Evolutionary conservation across 2,329 filamentous ascomycete species (phyloP).

Genomic region (Nothomitra cinnamomea): DNA sequence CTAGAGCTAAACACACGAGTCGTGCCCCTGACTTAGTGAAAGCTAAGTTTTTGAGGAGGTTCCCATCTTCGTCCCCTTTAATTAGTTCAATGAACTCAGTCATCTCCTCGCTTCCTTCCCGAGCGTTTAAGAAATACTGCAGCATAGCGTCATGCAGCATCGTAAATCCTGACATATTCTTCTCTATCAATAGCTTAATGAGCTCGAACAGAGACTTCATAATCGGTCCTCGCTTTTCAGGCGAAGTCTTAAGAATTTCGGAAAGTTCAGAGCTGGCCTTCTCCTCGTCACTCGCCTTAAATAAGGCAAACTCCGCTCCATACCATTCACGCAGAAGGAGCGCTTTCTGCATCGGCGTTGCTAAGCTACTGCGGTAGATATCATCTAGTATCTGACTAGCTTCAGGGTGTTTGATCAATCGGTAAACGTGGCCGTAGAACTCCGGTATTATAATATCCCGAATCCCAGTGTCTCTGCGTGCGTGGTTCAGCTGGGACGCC

Average conservation of each 20-base stretch:
- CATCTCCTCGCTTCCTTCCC: slow-evolving; percentile 62
- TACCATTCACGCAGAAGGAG: slow-evolving; percentile 88
- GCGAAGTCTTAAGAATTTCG: slow-evolving; percentile 55
- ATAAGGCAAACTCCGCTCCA: slow-evolving; percentile 77
- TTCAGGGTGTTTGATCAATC: slow-evolving; percentile 89
- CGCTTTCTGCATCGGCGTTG: slow-evolving; percentile 72
- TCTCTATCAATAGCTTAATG: slow-evolving; percentile 86
- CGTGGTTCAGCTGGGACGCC: neutral
- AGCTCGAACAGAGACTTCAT: slow-evolving; percentile 73
- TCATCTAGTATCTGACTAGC: slow-evolving; percentile 97
- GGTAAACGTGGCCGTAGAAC: slow-evolving; percentile 85
- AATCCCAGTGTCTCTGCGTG: slow-evolving; percentile 54
- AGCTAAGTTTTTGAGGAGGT: slow-evolving; percentile 84
- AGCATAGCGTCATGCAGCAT: slow-evolving; percentile 98
- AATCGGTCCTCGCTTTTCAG: slow-evolving; percentile 74
- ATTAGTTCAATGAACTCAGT: slow-evolving; percentile 78
- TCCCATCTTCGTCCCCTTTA: slow-evolving; percentile 80
- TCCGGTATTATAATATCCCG: slow-evolving; percentile 80
- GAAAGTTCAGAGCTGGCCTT: slow-evolving; percentile 46
- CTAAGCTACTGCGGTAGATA: slow-evolving; percentile 67
- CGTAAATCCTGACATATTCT: slow-evolving; percentile 91
- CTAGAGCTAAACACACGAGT: slow-evolving; percentile 64
- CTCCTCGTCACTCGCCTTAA: slow-evolving; percentile 40
- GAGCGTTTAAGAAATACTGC: slow-evolving; percentile 77
- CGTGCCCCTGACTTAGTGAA: slow-evolving; percentile 83